Evolutionary conservation across 164 flowering plant genomes (phyloP), one percentile per base, ranked within the genome.

Genomic region (Berberis vulgaris): DNA sequence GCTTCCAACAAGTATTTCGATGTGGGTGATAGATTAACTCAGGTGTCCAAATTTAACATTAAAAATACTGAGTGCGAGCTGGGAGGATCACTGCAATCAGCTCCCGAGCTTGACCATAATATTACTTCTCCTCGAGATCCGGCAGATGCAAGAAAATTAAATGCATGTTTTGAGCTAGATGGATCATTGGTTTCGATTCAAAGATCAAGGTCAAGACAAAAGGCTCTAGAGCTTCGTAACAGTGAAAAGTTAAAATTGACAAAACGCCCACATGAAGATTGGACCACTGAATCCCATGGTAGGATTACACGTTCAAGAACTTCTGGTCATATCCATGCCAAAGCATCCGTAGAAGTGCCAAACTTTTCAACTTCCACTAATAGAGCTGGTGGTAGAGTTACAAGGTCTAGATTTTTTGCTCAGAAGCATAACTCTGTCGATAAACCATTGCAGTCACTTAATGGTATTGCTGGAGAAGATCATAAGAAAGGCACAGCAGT

Each of bases 131-230:
- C 84, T 66, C 70, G 57, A 57, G 69, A 70, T 67, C 74, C 73
- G 64, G 59, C 43, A 50, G 82, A 68, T 60, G 71, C 60, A 44
- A 69, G 54, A 40, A 41, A 59, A 46, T 6, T 66, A n/a, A 59
- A 63, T 11, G 54, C 53, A 41, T 45, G 10, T 64, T 54, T 26
- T 64, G 79, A 65, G 26, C 72, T 74, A 13, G 79, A 74, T 54
- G 72, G 62, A 54, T 87, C 98, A 47, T 62, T 82, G 52, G 81
- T 71, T 39, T 78, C 76, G 66, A 63, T 91, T 60, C 87, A 84
- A 60, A 81, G 97, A 76, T 91, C 97, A 41, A 91, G 71, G 72
- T 84, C 97, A 12, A 85, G 97, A 72, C 99, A 94, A 71, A 84
- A 68, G 70, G 95, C 91, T 73, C 71, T 88, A 42, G 90, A 89